Percentiles rank a stretch among this genome's conserved stretches.
These are phyloP conservation scores for Rauvolfia tetraphylla DNA, from an alignment of 257 asterid species.

Conservation along the genomic window DNA sequence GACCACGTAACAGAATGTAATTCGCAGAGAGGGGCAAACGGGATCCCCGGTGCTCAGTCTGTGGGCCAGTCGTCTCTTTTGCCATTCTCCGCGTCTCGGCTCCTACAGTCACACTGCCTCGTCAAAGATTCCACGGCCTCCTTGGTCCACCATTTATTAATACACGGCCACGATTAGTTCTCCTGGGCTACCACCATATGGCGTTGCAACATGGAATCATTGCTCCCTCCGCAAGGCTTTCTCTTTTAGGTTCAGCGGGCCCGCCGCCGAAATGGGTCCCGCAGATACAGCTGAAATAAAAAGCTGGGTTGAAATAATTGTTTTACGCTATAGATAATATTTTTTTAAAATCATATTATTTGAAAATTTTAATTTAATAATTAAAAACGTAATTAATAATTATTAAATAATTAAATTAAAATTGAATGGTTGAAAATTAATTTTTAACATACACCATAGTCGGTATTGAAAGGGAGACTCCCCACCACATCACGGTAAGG, in stretches of 20 bases:
- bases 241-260: not conserved
- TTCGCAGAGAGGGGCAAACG: not conserved
- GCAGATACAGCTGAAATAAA: not conserved
- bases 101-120: not conserved
- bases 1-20: not conserved
- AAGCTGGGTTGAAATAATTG: too few relatives aligned
- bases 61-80: slow-evolving; percentile 1
- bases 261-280: not conserved
- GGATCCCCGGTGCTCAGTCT: not conserved
- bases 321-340: too few relatives aligned
- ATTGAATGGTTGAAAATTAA: too few relatives aligned
- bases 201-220: not conserved
- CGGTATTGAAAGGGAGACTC: too few relatives aligned
- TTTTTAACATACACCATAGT: too few relatives aligned
- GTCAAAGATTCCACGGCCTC: slow-evolving; percentile 18
- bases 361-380: too few relatives aligned
- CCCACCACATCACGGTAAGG: too few relatives aligned
- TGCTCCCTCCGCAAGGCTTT: not conserved
- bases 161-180: not conserved
- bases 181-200: not conserved
- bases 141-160: slow-evolving; percentile 5
- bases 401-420: too few relatives aligned
- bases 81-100: slow-evolving; percentile 19
- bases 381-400: too few relatives aligned
- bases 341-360: too few relatives aligned